Evolutionary conservation across 192 early-diverging fungal genomes (phyloP).

Genomic region (Rhizoclosmatium globosum): DNA sequence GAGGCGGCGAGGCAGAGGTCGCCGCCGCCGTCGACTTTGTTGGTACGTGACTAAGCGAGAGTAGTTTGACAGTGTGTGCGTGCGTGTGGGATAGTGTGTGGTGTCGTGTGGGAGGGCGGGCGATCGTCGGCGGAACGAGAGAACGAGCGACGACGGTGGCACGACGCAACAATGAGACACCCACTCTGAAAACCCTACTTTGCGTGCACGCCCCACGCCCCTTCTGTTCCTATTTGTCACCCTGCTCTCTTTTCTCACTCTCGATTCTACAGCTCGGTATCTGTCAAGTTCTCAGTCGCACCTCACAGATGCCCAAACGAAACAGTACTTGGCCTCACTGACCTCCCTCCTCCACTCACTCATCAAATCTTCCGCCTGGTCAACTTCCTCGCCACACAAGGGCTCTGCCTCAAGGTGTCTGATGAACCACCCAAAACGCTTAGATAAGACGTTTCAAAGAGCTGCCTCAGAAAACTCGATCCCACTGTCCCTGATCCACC

Average conservation of each 20-base stretch:
- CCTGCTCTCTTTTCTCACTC: not conserved
- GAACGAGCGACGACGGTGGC: not conserved
- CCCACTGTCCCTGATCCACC: slow-evolving; percentile 1
- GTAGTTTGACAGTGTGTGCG: not conserved
- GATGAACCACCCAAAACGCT: slow-evolving; percentile 3
- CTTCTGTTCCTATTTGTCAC: not conserved
- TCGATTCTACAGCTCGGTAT: slow-evolving; percentile 15
- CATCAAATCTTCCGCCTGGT: slow-evolving; percentile 16
- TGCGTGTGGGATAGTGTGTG: not conserved
- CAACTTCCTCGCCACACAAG: slow-evolving; percentile 10
- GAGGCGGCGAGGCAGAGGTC: not conserved
- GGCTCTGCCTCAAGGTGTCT: slow-evolving; percentile 17
- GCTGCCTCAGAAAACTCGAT: slow-evolving; percentile 13
- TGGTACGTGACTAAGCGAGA: slow-evolving; percentile 5
- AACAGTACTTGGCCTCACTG: not conserved
- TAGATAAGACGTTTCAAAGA: slow-evolving; percentile 27
- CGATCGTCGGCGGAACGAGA: not conserved
- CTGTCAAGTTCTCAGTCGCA: slow-evolving; percentile 16
- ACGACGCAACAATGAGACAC: not conserved
- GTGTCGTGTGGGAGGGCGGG: not conserved
- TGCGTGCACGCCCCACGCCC: too few species aligned
- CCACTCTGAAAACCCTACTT: not conserved
- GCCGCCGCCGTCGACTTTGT: slow-evolving; percentile 25
- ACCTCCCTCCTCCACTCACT: not conserved
- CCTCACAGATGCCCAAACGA: slow-evolving; percentile 6